These are phyloP conservation scores for Haplosporangium sp. DNA, from an alignment of 371 early-diverging fungal genomes.

Conservation along the genomic window DNA sequence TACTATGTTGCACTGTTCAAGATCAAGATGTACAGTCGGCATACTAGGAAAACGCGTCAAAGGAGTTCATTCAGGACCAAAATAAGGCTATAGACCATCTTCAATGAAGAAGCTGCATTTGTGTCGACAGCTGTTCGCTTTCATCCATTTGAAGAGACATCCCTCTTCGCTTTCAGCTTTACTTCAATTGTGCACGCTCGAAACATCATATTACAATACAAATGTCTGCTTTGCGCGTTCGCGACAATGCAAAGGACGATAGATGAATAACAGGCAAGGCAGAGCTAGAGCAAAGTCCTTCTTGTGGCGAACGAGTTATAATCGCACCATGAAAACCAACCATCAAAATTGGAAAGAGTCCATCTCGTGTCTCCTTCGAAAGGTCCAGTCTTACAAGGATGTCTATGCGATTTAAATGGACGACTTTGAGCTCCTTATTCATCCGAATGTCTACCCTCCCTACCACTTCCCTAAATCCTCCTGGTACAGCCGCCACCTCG, in stretches of 20 bases:
- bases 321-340: too few relatives aligned
- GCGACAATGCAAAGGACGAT: too few relatives aligned
- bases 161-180: conserved; percentile 9
- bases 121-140: background rate
- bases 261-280: too few relatives aligned
- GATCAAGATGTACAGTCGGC: too few relatives aligned
- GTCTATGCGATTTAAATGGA: conserved; percentile 2
- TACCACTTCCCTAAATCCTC: conserved; percentile 21
- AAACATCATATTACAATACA: too few relatives aligned
- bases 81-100: too few relatives aligned
- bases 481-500: conserved; percentile 13
- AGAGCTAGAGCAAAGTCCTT: too few relatives aligned
- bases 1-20: background rate
- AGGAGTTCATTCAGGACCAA: too few relatives aligned
- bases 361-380: background rate
- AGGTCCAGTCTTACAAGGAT: conserved; percentile 8
- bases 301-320: too few relatives aligned
- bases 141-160: background rate
- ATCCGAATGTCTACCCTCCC: conserved; percentile 24
- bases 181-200: background rate
- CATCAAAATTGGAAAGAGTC: background rate
- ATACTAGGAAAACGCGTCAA: too few relatives aligned
- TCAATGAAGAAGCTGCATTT: too few relatives aligned
- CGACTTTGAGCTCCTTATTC: background rate
- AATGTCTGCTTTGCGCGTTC: too few relatives aligned